phyloP scores from a whole-genome alignment of 345 rosid genomes.

The Brassica rapa region DNA sequence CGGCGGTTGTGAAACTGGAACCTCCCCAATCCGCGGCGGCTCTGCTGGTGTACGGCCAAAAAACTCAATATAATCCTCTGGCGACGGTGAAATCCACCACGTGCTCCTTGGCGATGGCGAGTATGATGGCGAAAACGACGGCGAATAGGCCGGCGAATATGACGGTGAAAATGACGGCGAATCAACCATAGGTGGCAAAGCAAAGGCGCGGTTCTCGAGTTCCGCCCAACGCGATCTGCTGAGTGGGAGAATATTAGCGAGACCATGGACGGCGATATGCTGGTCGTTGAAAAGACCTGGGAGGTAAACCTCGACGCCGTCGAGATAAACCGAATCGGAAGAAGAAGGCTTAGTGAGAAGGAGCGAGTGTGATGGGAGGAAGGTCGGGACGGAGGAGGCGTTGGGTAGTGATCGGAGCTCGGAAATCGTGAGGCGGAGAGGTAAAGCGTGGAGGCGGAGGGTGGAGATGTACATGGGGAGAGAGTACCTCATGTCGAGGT shows the following conservation, averaged over 20 bases:
- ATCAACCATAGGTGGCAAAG: conserved; percentile 6
- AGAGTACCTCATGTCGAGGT: conserved; percentile 45
- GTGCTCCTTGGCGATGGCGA: conserved; percentile 1
- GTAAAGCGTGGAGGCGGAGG: conserved; percentile 47
- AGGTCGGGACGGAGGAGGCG: conserved; percentile 34
- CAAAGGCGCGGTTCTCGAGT: background rate
- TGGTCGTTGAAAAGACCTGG: conserved; percentile 41
- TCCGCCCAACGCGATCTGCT: background rate
- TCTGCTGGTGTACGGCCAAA: conserved; percentile 4
- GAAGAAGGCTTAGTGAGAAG: conserved; percentile 14
- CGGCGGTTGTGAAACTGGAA: background rate
- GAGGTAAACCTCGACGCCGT: conserved; percentile 26
- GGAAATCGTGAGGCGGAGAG: conserved; percentile 40
- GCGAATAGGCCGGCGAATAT: background rate
- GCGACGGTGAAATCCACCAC: background rate
- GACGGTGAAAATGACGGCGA: background rate
- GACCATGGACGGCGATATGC: conserved; percentile 47
- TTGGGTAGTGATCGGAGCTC: conserved; percentile 33
- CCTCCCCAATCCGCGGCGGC: conserved; percentile 2
- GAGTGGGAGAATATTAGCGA: conserved; percentile 30
- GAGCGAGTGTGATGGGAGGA: conserved; percentile 35
- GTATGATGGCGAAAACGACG: background rate
- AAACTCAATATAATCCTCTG: background rate
- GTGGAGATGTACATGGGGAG: conserved; percentile 41
- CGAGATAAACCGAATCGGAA: background rate